These are phyloP conservation scores for Talaromyces albobiverticillius DNA, from an alignment of 2,329 filamentous ascomycete genomes.

Conservation along the genomic window DNA sequence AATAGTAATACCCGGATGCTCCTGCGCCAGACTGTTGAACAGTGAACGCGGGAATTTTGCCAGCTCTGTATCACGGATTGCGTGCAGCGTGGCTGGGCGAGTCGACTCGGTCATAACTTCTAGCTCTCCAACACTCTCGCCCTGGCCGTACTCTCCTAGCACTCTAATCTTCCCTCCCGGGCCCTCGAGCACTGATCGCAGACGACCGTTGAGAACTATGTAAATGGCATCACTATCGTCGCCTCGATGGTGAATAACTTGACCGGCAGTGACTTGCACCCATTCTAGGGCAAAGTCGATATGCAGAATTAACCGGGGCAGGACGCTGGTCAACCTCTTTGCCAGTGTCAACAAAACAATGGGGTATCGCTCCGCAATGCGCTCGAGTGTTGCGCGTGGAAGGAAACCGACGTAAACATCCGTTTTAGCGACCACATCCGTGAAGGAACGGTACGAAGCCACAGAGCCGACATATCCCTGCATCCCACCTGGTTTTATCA, in stretches of 20 bases:
- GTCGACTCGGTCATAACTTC: slow-evolving; percentile 94
- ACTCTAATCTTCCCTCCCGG: slow-evolving; percentile 80
- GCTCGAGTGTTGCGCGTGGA: slow-evolving; percentile 77
- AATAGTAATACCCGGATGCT: slow-evolving; percentile 97
- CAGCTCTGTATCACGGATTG: slow-evolving; percentile 92
- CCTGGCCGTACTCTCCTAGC: slow-evolving; percentile 89
- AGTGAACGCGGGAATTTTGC: slow-evolving; percentile 93
- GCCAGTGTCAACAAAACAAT: slow-evolving; percentile 93
- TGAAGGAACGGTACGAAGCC: slow-evolving; percentile 92
- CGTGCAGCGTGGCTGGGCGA: slow-evolving; percentile 87
- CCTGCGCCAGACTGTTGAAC: slow-evolving; percentile 95
- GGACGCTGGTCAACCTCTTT: slow-evolving; percentile 82
- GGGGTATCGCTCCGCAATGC: slow-evolving; percentile 89
- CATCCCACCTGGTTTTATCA: slow-evolving; percentile 91
- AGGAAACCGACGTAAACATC: slow-evolving; percentile 97
- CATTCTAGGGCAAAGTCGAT: slow-evolving; percentile 98
- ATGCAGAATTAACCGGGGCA: slow-evolving; percentile 86
- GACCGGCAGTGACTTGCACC: slow-evolving; percentile 93
- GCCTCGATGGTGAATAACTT: slow-evolving; percentile 88
- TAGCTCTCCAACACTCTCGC: slow-evolving; percentile 94
- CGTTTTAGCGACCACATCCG: slow-evolving; percentile 94
- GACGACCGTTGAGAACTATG: slow-evolving; percentile 88
- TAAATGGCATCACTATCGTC: slow-evolving; percentile 99
- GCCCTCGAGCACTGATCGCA: slow-evolving; percentile 79
- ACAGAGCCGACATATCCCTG: slow-evolving; percentile 94